Base-by-base conservation (phyloP, 805 yeast species). In the Suhomyces sp. region DNA sequence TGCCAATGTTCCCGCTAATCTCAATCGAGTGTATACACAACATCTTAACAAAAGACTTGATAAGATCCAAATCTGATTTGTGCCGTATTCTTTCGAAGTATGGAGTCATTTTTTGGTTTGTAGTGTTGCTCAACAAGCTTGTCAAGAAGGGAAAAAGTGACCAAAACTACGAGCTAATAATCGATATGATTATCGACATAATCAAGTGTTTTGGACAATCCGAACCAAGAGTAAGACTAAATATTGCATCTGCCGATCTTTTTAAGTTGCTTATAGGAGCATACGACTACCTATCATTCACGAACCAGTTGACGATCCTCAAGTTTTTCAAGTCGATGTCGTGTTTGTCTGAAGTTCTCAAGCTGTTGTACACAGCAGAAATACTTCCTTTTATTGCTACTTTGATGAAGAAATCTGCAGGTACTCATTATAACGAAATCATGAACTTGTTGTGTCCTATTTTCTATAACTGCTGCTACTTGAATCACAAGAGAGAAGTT, bases 391-490 rank as follows among this genome's bases (percentile, higher is more conserved):
- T 76, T 50, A 61, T 80, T 48, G 73, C 79, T 2, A 58, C 62
- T 2, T 54, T 69, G 33, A 54, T 75, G 44, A 59, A 60, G 47
- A 53, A 48, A n/a, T n/a, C n/a, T n/a, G n/a, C n/a, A 15, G 63
- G 66, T 54, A 55, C 66, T 3, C 67, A 68, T 48, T 73, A 64
- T 58, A 73, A 70, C 49, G 78, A 75, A 47, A 67, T 75, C 12
- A 67, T 74, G 25, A 78, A 77, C 53, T 68, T 75, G 29, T 63
- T 78, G 6, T 71, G 81, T 48, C 85, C 83, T 0, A 69, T 77
- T 0, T 58, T 82, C 40, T 81, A 77, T 68, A 80, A 81, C 55
- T 72, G 79, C 52, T 79, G 85, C 56, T 74, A 79, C 40, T 68
- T 81, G 53, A 78, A 76, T 54, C 73, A 73, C 51, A 50, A 60